These are phyloP conservation scores for Starmera stellimalicola DNA, from an alignment of 1,139 yeast species.

Conservation along the genomic window DNA sequence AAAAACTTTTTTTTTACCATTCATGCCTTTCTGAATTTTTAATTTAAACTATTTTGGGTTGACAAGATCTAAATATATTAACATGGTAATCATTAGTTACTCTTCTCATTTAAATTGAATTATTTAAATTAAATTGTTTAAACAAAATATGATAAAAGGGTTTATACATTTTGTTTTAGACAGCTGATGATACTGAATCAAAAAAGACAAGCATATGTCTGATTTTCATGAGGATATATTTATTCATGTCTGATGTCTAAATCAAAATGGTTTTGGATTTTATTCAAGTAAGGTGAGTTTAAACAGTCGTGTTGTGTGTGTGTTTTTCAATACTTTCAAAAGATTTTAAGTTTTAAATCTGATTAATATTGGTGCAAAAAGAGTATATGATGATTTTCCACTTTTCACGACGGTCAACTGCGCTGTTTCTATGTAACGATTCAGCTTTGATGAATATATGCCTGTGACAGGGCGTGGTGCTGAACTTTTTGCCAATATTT, in stretches of 20 bases:
- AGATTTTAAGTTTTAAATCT: too few relatives aligned
- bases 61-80: too few relatives aligned
- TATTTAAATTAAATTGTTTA: background rate
- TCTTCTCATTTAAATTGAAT: too few relatives aligned
- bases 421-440: conserved; percentile 68
- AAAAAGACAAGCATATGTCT: conserved; percentile 99
- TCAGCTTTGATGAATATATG: conserved; percentile 86
- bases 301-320: conserved; percentile 1
- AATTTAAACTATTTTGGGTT: background rate
- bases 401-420: conserved; percentile 99
- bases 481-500: conserved; percentile 26
- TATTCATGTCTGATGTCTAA: conserved; percentile 55
- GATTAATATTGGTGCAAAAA: background rate
- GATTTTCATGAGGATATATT: conserved; percentile 59
- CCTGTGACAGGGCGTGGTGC: conserved; percentile 99
- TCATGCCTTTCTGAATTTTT: conserved; percentile 79
- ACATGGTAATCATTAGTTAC: too few relatives aligned
- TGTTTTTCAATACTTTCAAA: too few relatives aligned
- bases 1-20: conserved; percentile 74
- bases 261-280: conserved; percentile 7
- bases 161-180: conserved; percentile 21
- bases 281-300: conserved; percentile 1
- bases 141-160: conserved; percentile 9
- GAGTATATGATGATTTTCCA: conserved; percentile 85
- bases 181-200: conserved; percentile 62